These are phyloP conservation scores for Kazachstania bromeliacearum DNA, from an alignment of 805 yeast species.

Conservation along the genomic window DNA sequence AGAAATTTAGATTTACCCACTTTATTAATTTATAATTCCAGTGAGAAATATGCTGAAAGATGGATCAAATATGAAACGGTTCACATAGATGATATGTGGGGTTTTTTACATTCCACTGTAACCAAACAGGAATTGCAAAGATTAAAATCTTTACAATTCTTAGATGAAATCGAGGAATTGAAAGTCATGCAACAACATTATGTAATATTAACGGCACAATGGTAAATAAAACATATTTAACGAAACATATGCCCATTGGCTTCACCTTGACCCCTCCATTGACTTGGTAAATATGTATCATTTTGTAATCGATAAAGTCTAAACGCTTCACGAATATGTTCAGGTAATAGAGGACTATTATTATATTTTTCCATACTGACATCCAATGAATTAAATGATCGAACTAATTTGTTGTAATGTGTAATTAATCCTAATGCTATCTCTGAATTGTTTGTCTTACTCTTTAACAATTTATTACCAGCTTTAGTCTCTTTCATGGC, in stretches of 20 bases:
- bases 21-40: slow-evolving; percentile 32
- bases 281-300: slow-evolving; percentile 50
- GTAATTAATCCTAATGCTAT: slow-evolving; percentile 22
- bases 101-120: slow-evolving; percentile 28
- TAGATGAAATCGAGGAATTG: slow-evolving; percentile 54
- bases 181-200: slow-evolving; percentile 44
- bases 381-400: slow-evolving; percentile 23
- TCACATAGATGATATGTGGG: slow-evolving; percentile 29
- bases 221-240: slow-evolving; percentile 24
- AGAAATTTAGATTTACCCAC: slow-evolving; percentile 39
- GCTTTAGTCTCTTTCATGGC: slow-evolving; percentile 13
- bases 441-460: slow-evolving; percentile 19
- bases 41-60: slow-evolving; percentile 22
- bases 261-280: slow-evolving; percentile 66
- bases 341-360: slow-evolving; percentile 62
- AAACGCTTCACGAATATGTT: slow-evolving; percentile 86
- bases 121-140: slow-evolving; percentile 31
- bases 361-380: slow-evolving; percentile 30
- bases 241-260: slow-evolving; percentile 65
- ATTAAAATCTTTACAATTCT: slow-evolving; percentile 39
- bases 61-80: slow-evolving; percentile 6
- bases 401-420: slow-evolving; percentile 24
- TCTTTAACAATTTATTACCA: slow-evolving; percentile 20
- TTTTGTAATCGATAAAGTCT: slow-evolving; percentile 60
- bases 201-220: slow-evolving; percentile 31